Conservation (phyloP, 495 filamentous ascomycete genomes). For the Neurospora sp. region DNA sequence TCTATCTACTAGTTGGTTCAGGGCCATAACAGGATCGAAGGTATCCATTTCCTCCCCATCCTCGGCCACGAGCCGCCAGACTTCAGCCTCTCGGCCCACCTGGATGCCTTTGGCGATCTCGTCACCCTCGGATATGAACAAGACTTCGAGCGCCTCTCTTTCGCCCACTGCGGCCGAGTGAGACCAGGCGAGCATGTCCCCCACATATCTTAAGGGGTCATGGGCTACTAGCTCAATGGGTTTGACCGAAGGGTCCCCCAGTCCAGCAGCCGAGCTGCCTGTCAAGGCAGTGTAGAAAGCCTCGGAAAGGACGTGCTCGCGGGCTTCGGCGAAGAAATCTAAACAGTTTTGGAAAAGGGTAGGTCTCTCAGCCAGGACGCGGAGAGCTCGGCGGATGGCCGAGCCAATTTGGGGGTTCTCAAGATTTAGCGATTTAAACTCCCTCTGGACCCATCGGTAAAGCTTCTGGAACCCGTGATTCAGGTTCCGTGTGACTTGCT, state of each 20-base stretch:
- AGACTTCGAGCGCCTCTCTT: constrained; percentile 77
- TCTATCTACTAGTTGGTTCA: constrained; percentile 82
- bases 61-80: constrained; percentile 59
- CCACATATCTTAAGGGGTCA: constrained; percentile 84
- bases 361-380: constrained; percentile 82
- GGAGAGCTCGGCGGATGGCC: constrained; percentile 71
- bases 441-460: constrained; percentile 86
- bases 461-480: constrained; percentile 90
- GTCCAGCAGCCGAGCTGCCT: constrained; percentile 43
- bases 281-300: constrained; percentile 87
- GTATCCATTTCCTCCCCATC: constrained; percentile 42
- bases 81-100: constrained; percentile 74
- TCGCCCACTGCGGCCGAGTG: constrained; percentile 92
- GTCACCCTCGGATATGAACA: constrained; percentile 88
- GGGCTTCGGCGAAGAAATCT: constrained; percentile 85
- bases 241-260: constrained; percentile 50
- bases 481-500: constrained; percentile 74
- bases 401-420: constrained; percentile 90
- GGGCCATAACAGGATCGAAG: constrained; percentile 74
- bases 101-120: constrained; percentile 80
- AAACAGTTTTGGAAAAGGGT: constrained; percentile 87
- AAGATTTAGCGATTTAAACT: constrained; percentile 85
- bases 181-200: constrained; percentile 96
- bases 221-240: constrained; percentile 92
- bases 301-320: constrained; percentile 79